Percentiles rank a stretch among this genome's conserved stretches.
These are phyloP conservation scores for Sarcodon sp. DNA, from an alignment of 768 basidiomycete species.

Conservation along the genomic window DNA sequence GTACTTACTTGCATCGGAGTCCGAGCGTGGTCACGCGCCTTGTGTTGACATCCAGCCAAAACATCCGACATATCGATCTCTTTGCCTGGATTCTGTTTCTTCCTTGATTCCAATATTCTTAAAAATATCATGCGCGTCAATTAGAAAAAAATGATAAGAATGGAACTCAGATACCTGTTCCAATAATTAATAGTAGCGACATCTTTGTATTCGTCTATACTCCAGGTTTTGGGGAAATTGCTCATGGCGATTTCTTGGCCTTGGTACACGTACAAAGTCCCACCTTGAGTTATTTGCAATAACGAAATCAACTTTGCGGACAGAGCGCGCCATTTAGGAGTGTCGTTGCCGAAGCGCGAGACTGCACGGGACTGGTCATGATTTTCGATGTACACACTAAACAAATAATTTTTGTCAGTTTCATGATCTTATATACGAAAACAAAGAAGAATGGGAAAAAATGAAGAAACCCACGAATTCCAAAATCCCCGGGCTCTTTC, in stretches of 20 bases:
- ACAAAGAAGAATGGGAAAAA: neutral
- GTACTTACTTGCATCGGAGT: constrained; percentile 50
- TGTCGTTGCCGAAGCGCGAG: constrained; percentile 56
- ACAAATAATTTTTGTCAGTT: neutral
- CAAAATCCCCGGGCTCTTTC: constrained; percentile 50
- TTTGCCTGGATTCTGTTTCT: constrained; percentile 17
- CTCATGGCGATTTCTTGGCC: constrained; percentile 62
- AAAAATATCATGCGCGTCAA: neutral
- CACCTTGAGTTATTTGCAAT: constrained; percentile 45
- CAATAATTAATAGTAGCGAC: constrained; percentile 50
- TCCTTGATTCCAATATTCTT: constrained; percentile 16
- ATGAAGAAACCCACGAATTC: constrained; percentile 37
- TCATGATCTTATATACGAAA: neutral
- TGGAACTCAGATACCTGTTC: constrained; percentile 23
- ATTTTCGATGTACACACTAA: constrained; percentile 55
- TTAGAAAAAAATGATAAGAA: neutral
- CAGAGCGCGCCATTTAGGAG: constrained; percentile 34
- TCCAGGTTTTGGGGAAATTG: constrained; percentile 52
- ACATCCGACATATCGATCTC: constrained; percentile 52
- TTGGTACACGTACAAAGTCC: constrained; percentile 65
- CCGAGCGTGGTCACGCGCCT: constrained; percentile 61
- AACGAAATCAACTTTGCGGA: constrained; percentile 57
- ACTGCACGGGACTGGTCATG: constrained; percentile 57
- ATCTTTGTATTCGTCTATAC: constrained; percentile 63
- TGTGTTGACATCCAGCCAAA: constrained; percentile 39